Evolutionary conservation across 768 basidiomycete species (phyloP).

Genomic region (Phaeotremella fagi): DNA sequence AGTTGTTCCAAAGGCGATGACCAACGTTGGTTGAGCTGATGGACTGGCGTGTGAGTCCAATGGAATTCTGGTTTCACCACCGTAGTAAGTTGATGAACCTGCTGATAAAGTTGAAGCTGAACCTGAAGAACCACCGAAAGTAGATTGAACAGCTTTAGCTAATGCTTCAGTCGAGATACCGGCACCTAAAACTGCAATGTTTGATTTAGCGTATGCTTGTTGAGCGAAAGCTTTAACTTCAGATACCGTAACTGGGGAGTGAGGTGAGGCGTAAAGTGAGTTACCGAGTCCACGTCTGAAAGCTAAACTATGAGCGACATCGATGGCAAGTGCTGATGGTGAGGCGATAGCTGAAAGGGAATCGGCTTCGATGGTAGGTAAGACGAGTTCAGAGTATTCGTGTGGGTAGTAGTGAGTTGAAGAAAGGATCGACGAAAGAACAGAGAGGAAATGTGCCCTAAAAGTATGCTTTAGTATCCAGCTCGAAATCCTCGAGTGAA

Average conservation of each 20-base stretch:
- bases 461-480: not conserved
- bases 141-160: constrained; percentile 64
- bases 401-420: constrained; percentile 63
- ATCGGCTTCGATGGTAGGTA: constrained; percentile 66
- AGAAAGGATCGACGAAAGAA: constrained; percentile 77
- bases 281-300: constrained; percentile 93
- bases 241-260: constrained; percentile 52
- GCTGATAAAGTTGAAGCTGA: constrained; percentile 48
- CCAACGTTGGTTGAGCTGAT: constrained; percentile 59
- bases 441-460: constrained; percentile 83
- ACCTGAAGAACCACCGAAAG: constrained; percentile 57
- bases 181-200: constrained; percentile 80
- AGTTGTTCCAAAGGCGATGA: constrained; percentile 81
- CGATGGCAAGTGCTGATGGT: constrained; percentile 68
- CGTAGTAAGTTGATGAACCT: constrained; percentile 60
- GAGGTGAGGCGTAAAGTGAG: constrained; percentile 76
- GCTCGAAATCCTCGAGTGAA: not conserved
- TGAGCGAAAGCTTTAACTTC: constrained; percentile 70
- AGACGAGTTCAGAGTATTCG: constrained; percentile 53
- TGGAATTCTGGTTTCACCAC: constrained; percentile 77
- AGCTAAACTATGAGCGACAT: constrained; percentile 80
- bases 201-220: constrained; percentile 67
- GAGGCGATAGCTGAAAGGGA: constrained; percentile 58
- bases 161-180: constrained; percentile 71
- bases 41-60: constrained; percentile 54